phyloP scores from a whole-genome alignment of 192 early-diverging fungal genomes.

The Mortierella alpina region DNA sequence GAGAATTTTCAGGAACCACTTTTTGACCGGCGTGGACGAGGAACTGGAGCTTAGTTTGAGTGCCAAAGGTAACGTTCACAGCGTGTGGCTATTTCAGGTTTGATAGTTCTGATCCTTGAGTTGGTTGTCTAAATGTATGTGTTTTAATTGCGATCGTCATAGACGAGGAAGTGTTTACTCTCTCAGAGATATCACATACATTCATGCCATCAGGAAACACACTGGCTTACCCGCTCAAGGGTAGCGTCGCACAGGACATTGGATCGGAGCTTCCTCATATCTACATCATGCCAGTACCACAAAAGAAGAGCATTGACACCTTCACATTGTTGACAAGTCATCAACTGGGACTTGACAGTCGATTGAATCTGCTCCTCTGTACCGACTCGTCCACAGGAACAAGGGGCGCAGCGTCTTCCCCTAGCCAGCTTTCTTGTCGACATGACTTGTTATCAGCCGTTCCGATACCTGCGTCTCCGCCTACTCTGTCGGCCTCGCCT shows the following conservation, averaged over 20 bases:
- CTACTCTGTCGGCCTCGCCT: background rate
- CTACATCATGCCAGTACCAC: conserved; percentile 56
- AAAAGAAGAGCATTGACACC: conserved; percentile 33
- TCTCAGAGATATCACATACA: conserved; percentile 25
- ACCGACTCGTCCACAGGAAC: conserved; percentile 21
- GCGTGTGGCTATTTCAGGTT: background rate
- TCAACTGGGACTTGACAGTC: conserved; percentile 34
- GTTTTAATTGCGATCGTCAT: too few species aligned
- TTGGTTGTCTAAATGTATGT: background rate
- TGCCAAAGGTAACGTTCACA: conserved; percentile 6
- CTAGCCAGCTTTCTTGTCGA: conserved; percentile 18
- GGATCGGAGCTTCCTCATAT: conserved; percentile 25
- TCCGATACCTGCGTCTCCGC: conserved; percentile 29
- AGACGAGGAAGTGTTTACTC: conserved; percentile 12
- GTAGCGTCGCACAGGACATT: conserved; percentile 4
- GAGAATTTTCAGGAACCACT: conserved; percentile 67
- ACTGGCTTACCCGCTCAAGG: conserved; percentile 19
- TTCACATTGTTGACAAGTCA: conserved; percentile 62
- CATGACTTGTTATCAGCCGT: conserved; percentile 18
- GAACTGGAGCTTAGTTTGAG: conserved; percentile 3
- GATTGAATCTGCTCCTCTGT: conserved; percentile 60
- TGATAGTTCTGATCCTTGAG: background rate
- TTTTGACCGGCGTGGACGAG: conserved; percentile 67
- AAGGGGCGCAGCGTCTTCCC: conserved; percentile 8
- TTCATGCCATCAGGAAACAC: conserved; percentile 8